Evolutionary conservation across 1,284 basidiomycete genomes (phyloP).

Genomic region (Gomphus sp.): DNA sequence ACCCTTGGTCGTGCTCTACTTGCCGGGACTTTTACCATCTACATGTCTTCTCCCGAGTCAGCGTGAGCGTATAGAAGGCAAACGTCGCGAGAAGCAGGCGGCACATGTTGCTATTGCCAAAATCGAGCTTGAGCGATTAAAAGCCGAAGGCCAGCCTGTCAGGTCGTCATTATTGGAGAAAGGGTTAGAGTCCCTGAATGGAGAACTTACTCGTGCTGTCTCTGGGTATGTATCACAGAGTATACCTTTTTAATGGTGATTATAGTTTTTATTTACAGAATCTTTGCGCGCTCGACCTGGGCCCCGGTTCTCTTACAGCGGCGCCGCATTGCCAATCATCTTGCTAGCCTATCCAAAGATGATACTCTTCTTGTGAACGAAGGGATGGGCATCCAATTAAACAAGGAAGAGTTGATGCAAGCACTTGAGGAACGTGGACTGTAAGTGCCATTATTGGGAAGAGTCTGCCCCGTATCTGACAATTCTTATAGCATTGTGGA

Average conservation of each 20-base stretch:
- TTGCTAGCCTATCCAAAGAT: constrained; percentile 46
- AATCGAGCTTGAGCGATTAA: neutral
- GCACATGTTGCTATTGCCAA: constrained; percentile 15
- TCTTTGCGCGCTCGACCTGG: constrained; percentile 46
- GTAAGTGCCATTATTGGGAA: constrained; percentile 33
- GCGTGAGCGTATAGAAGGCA: constrained; percentile 56
- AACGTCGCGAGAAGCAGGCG: constrained; percentile 44
- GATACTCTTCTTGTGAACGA: constrained; percentile 50
- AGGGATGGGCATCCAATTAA: constrained; percentile 34
- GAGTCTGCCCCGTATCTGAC: neutral
- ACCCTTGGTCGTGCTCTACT: constrained; percentile 78
- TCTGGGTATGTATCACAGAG: constrained; percentile 3
- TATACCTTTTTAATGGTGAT: neutral
- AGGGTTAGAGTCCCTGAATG: neutral
- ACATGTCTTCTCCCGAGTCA: constrained; percentile 84
- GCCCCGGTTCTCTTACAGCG: constrained; percentile 43
- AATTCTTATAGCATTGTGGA: constrained; percentile 1
- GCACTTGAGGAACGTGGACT: constrained; percentile 67
- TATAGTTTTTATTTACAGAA: constrained; percentile 3
- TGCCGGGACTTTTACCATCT: constrained; percentile 77
- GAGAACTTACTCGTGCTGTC: constrained; percentile 29
- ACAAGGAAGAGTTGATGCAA: constrained; percentile 43
- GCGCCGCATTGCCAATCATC: constrained; percentile 46
- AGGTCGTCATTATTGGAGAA: neutral
- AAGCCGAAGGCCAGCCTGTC: constrained; percentile 19